Percentiles rank a stretch among this genome's conserved stretches.
Conservation (phyloP, 495 filamentous ascomycete species). For the Aspergillus haitiensis region DNA sequence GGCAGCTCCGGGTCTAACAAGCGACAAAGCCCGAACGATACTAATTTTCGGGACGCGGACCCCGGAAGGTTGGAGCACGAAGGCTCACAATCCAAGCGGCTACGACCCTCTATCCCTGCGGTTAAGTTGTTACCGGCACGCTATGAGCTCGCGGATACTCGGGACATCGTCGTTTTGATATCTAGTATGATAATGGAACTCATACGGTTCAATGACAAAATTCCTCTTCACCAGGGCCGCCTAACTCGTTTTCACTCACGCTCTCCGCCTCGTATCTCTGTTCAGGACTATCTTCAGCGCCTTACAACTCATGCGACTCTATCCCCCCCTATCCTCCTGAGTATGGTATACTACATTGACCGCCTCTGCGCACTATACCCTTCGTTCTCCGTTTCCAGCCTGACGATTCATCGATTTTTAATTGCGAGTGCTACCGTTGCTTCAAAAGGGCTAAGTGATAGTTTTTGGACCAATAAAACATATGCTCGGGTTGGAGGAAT, state of each 20-base stretch:
- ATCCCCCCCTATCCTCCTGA: slow-evolving; percentile 91
- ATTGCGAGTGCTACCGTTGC: slow-evolving; percentile 95
- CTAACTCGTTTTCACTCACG: slow-evolving; percentile 95
- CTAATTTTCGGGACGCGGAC: slow-evolving; percentile 36
- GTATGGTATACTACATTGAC: slow-evolving; percentile 99
- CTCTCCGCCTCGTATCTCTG: slow-evolving; percentile 90
- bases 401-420: slow-evolving; percentile 95
- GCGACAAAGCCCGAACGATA: slow-evolving; percentile 40
- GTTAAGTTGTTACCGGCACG: slow-evolving; percentile 70
- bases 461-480: slow-evolving; percentile 95
- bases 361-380: slow-evolving; percentile 88
- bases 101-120: slow-evolving; percentile 53
- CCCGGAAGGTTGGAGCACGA: slow-evolving; percentile 51
- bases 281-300: slow-evolving; percentile 87
- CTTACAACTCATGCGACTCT: slow-evolving; percentile 92
- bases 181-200: slow-evolving; percentile 94
- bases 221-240: slow-evolving; percentile 77
- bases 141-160: slow-evolving; percentile 77
- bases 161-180: slow-evolving; percentile 85
- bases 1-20: slow-evolving; percentile 42
- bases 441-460: slow-evolving; percentile 91
- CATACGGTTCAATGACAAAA: slow-evolving; percentile 85
- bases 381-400: slow-evolving; percentile 88
- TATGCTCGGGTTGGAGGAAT: slow-evolving; percentile 94
- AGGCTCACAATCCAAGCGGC: slow-evolving; percentile 52